Conservation (phyloP, 2,329 filamentous ascomycete species). For the Neopestalotiopsis clavispora region DNA sequence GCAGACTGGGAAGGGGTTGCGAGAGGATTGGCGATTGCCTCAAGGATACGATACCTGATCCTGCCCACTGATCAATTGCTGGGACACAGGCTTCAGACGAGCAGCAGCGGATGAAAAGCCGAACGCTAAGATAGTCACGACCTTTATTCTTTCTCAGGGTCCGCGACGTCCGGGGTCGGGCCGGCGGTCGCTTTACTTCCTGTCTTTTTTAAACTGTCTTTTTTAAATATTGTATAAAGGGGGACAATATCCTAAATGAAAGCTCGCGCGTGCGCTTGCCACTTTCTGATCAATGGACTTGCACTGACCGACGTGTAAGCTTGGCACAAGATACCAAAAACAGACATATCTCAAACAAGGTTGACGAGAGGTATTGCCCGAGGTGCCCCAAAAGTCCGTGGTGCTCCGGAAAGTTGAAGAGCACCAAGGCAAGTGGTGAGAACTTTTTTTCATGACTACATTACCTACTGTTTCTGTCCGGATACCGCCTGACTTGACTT, state of each 20-base stretch:
- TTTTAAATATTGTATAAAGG: neutral
- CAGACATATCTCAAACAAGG: neutral
- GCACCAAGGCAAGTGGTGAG: neutral
- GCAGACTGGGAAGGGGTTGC: neutral
- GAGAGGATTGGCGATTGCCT: slow-evolving; percentile 3
- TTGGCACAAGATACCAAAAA: no score
- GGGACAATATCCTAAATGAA: no score
- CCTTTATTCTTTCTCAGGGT: neutral
- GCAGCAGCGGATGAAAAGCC: neutral
- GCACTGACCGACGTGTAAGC: no score
- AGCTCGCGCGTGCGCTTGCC: no score
- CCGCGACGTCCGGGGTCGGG: neutral
- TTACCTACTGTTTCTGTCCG: neutral
- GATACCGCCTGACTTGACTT: neutral
- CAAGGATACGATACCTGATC: slow-evolving; percentile 7
- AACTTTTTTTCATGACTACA: neutral
- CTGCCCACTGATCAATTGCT: neutral
- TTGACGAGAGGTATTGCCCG: neutral
- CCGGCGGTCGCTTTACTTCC: neutral
- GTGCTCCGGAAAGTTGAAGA: neutral
- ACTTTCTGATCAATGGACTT: no score
- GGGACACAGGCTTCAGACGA: neutral
- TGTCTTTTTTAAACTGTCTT: neutral
- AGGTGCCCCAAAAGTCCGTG: neutral
- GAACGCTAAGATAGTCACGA: neutral